A percentile compares a stretch with the other conserved stretches of the same genome.
phyloP scores from a whole-genome alignment of 768 basidiomycete genomes.

The Leccinum broughii region DNA sequence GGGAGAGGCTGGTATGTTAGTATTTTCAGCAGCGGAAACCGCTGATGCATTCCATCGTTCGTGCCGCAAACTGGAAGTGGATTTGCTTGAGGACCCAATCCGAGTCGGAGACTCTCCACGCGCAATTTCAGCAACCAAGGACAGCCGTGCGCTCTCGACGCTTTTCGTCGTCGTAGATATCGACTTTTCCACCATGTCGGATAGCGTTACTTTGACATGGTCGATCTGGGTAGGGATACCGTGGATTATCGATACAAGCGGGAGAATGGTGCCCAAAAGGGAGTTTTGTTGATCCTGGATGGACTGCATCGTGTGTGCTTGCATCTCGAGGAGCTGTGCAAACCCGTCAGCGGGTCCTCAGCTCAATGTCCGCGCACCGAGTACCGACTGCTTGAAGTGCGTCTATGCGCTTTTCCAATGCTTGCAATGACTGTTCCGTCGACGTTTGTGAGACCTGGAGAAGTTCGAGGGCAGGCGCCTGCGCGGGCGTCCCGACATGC shows the following conservation, averaged over 20 bases:
- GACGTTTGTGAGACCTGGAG: slow-evolving; percentile 42
- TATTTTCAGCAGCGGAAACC: background rate
- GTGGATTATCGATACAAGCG: slow-evolving; percentile 62
- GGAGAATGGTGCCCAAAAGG: slow-evolving; percentile 48
- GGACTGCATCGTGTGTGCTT: slow-evolving; percentile 55
- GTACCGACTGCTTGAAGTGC: slow-evolving; percentile 50
- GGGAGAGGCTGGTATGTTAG: slow-evolving; percentile 4
- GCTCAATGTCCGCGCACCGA: slow-evolving; percentile 25
- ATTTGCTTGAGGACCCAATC: slow-evolving; percentile 1
- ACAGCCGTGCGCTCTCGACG: slow-evolving; percentile 17
- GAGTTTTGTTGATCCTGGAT: slow-evolving; percentile 43
- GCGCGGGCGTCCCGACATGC: slow-evolving; percentile 57
- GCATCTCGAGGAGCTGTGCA: slow-evolving; percentile 48
- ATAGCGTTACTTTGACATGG: slow-evolving; percentile 21
- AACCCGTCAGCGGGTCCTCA: slow-evolving; percentile 21
- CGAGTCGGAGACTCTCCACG: slow-evolving; percentile 6
- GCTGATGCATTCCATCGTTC: slow-evolving; percentile 1
- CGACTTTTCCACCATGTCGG: slow-evolving; percentile 20
- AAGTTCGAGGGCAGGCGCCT: slow-evolving; percentile 41
- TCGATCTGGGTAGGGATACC: slow-evolving; percentile 56
- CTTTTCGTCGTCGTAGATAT: slow-evolving; percentile 17
- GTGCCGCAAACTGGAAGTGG: slow-evolving; percentile 1
- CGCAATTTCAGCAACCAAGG: slow-evolving; percentile 8
- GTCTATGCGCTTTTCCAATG: slow-evolving; percentile 56
- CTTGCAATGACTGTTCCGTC: slow-evolving; percentile 40